phyloP scores from a whole-genome alignment of 306 rosid genomes.

The Styphnolobium japonicum region DNA sequence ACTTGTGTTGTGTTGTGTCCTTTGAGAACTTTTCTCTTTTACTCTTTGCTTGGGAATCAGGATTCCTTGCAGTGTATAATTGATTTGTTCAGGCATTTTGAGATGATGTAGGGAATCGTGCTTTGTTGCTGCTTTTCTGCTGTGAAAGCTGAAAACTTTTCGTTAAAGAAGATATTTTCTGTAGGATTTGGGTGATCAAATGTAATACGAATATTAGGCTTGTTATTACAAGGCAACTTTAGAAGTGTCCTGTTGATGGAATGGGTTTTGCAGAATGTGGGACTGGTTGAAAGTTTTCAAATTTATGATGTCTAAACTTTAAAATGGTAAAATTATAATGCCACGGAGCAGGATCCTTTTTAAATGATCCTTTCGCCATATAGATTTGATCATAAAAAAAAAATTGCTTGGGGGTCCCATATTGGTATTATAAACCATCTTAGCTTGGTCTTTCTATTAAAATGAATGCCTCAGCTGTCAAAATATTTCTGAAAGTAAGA shows the following conservation, averaged over 20 bases:
- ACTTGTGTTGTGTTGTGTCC: not conserved
- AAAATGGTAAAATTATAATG: not conserved
- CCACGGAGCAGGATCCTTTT: not conserved
- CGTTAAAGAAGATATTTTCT: not conserved
- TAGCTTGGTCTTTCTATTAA: not conserved
- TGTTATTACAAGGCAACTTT: not conserved
- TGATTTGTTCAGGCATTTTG: not conserved
- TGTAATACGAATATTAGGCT: not conserved
- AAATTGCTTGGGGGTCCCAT: not conserved
- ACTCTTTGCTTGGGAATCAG: not conserved
- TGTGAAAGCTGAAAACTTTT: not conserved
- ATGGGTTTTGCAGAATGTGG: not conserved
- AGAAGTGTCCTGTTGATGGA: not conserved
- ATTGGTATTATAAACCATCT: not conserved
- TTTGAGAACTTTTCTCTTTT: not conserved
- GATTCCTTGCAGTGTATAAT: not conserved
- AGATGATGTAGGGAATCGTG: not conserved
- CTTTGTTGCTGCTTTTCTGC: conserved; percentile 17
- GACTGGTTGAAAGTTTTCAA: not conserved
- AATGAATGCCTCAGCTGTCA: not conserved
- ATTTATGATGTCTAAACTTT: not conserved
- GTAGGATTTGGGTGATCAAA: not conserved
- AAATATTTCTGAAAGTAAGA: not conserved
- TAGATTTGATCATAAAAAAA: not conserved
- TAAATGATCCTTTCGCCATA: not conserved